Percentiles rank a stretch among this genome's conserved stretches.
Evolutionary conservation across 2,329 filamentous ascomycete species (phyloP).

Genomic region (Penicillium sp.): DNA sequence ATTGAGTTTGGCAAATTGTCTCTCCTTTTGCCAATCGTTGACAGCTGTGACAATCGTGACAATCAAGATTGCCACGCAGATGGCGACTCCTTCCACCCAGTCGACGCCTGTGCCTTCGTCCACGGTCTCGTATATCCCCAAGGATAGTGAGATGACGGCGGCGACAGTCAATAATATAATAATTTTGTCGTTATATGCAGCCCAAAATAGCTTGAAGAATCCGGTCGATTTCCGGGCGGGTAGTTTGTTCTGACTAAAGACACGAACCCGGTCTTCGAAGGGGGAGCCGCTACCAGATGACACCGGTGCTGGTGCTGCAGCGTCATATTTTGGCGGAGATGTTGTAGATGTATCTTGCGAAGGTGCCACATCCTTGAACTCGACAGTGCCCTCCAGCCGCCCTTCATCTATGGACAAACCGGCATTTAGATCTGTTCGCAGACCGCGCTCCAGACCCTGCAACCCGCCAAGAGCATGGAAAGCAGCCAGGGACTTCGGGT

Average conservation of each 20-base stretch:
- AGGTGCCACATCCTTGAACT: slow-evolving; percentile 61
- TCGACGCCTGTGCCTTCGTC: slow-evolving; percentile 46
- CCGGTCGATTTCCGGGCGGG: slow-evolving; percentile 57
- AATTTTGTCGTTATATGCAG: slow-evolving; percentile 65
- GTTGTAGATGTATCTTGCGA: slow-evolving; percentile 15
- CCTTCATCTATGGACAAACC: slow-evolving; percentile 72
- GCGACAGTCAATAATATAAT: slow-evolving; percentile 61
- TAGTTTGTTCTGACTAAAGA: slow-evolving; percentile 54
- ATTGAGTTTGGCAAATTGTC: slow-evolving; percentile 57
- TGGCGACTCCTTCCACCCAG: slow-evolving; percentile 61
- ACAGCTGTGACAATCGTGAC: slow-evolving; percentile 55
- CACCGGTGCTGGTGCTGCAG: not conserved
- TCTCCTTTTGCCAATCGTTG: slow-evolving; percentile 62
- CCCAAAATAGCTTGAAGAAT: slow-evolving; percentile 55
- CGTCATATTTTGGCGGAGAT: slow-evolving; percentile 1
- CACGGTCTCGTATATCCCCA: slow-evolving; percentile 61
- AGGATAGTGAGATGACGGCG: slow-evolving; percentile 58
- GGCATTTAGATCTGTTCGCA: slow-evolving; percentile 61
- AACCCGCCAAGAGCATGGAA: slow-evolving; percentile 75
- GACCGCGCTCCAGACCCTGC: slow-evolving; percentile 65
- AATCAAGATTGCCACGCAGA: slow-evolving; percentile 56
- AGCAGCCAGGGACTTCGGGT: slow-evolving; percentile 75
- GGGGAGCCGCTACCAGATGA: slow-evolving; percentile 20
- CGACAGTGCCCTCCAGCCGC: slow-evolving; percentile 54
- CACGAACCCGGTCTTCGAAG: slow-evolving; percentile 50